phyloP scores from a whole-genome alignment of 345 rosid genomes.

The Chamaenerion angustifolium region DNA sequence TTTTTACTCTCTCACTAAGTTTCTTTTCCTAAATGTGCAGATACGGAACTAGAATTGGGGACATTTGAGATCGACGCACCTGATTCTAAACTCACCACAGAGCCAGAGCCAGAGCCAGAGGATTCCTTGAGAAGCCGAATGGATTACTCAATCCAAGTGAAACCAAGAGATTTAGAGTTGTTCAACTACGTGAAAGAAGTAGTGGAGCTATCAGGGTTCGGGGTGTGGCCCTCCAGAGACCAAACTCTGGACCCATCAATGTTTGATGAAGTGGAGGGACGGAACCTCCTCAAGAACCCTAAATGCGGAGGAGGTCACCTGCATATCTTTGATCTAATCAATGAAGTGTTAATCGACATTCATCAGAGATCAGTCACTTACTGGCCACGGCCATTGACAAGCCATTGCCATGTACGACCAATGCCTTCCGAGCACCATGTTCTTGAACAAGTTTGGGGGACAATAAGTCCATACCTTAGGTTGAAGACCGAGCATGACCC shows the following conservation, averaged over 20 bases:
- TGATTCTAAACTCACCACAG: too few relatives aligned
- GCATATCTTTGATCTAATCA: constrained; percentile 51
- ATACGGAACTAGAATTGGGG: too few relatives aligned
- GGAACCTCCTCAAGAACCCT: constrained; percentile 31
- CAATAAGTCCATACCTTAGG: constrained; percentile 28
- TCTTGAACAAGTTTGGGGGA: constrained; percentile 60
- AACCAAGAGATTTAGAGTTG: constrained; percentile 28
- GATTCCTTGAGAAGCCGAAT: constrained; percentile 3
- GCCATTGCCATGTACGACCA: constrained; percentile 34
- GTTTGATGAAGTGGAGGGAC: constrained; percentile 33
- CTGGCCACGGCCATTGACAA: constrained; percentile 37
- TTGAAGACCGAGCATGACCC: constrained; percentile 20
- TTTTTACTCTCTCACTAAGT: too few relatives aligned
- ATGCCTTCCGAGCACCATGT: constrained; percentile 49
- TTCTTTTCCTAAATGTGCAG: too few relatives aligned
- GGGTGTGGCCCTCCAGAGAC: constrained; percentile 52
- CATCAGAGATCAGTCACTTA: constrained; percentile 50
- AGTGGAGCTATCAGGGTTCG: constrained; percentile 60
- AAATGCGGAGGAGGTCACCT: constrained; percentile 30
- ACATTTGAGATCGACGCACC: too few relatives aligned
- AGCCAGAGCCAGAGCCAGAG: too few relatives aligned
- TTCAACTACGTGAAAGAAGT: constrained; percentile 58
- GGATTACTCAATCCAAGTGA: constrained; percentile 13
- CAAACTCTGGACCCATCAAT: constrained; percentile 52
- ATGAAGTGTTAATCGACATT: constrained; percentile 50